Evolutionary conservation across 106 monocot species (phyloP), one percentile per base, ranked within the genome.

Genomic region (Allium fistulosum): DNA sequence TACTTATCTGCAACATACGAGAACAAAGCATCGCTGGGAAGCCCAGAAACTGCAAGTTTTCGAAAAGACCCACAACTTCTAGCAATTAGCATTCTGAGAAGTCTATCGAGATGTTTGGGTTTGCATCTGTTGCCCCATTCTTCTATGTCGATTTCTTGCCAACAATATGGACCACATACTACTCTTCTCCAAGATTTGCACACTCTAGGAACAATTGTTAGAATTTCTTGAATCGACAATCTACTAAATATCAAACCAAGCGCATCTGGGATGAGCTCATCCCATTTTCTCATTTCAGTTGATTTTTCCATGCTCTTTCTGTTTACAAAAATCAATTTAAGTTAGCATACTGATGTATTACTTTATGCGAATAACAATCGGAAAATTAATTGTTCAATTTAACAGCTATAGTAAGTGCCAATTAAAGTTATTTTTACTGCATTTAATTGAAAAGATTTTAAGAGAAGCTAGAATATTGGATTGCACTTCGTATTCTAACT

Each of bases 221-320:
- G 84, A 10, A 75, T 79, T 49, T 99, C 92, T 58, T 87, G 80
- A 46, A 99, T 89, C 4, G 89, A 57, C 26, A 99, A 84, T 47
- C 90, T 80, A 61, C 87, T 62, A 70, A 99, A 99, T 51, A 99
- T 87, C 22, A 99, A 61, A 6, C 92, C 86, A 17, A 99, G 85
- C 2, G 86, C 89, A 57, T 97, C 97, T 16, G 92, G 97, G 26
- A 92, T 82, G 69, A 97, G 74, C 74, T 93, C 97, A 12, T 80
- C 89, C 97, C 97, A 99, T 1, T 69, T 46, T 64, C 81, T 77
- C 4, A 68, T n/a, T 3, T 79, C 86, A 52, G 64, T 51, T 51
- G 58, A 11, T 51, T 9, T 70, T 76, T 66, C 63, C 88, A 88
- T 88, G 9, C 16, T 55, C 7, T 59, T 37, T 37, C 37, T 37